Conservation (phyloP, 805 yeast species). For the Kuraishia ogatae region DNA sequence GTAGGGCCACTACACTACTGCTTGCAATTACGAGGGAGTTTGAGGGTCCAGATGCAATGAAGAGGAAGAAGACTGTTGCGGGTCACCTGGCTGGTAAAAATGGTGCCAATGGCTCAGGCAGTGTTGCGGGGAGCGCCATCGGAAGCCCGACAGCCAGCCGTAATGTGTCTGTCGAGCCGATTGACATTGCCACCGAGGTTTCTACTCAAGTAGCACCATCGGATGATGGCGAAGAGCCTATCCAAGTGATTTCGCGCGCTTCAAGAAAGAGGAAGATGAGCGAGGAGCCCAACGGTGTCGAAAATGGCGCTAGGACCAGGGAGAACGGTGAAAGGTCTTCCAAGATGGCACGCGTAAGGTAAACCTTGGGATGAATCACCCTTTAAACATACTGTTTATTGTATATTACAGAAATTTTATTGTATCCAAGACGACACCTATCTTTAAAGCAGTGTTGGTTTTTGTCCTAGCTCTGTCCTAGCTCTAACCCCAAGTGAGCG, state of each 20-base stretch:
- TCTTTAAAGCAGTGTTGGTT: too few relatives aligned
- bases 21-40: conserved; percentile 63
- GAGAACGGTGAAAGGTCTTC: neutral
- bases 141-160: neutral
- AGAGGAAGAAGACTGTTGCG: conserved; percentile 26
- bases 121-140: neutral
- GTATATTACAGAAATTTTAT: neutral
- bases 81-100: neutral
- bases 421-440: too few relatives aligned
- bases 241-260: neutral
- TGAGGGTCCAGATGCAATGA: conserved; percentile 51
- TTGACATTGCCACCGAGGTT: neutral
- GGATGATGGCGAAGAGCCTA: neutral
- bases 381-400: neutral
- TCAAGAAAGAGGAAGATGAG: conserved; percentile 1
- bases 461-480: too few relatives aligned
- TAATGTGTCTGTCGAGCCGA: neutral
- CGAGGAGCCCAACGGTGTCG: neutral
- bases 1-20: conserved; percentile 60
- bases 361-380: neutral
- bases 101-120: neutral
- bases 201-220: neutral
- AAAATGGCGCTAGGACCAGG: neutral
- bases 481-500: too few relatives aligned
- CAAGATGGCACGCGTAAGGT: neutral